Conservation (phyloP, 2,329 filamentous ascomycete genomes). For the Alternaria sp. region DNA sequence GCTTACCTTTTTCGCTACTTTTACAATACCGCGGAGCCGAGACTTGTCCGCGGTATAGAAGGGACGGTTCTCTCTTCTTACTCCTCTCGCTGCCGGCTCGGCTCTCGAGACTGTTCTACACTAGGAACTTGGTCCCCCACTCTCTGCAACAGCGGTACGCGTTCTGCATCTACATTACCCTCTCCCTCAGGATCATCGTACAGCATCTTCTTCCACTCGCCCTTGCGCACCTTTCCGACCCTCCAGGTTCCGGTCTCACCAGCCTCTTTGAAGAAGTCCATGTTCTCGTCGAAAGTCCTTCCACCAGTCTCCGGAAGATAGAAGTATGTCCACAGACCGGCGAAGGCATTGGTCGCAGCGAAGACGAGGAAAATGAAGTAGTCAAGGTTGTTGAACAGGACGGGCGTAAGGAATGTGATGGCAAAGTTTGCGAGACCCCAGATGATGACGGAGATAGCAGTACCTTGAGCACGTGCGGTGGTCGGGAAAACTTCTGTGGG, state of each 20-base stretch:
- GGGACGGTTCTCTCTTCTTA: not conserved
- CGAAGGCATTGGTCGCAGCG: conserved; percentile 62
- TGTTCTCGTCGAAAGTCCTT: conserved; percentile 67
- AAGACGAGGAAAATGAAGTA: conserved; percentile 68
- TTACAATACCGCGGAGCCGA: not conserved
- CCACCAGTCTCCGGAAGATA: conserved; percentile 65
- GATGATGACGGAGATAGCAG: conserved; percentile 62
- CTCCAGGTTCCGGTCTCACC: conserved; percentile 61
- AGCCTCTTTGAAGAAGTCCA: conserved; percentile 65
- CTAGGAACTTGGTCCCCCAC: conserved; percentile 54
- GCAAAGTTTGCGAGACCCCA: conserved; percentile 68
- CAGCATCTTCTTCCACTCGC: conserved; percentile 59
- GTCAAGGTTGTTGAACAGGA: conserved; percentile 67
- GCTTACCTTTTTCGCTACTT: not conserved
- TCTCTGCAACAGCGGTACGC: conserved; percentile 55
- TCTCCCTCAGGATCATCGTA: conserved; percentile 50
- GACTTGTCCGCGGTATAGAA: not conserved
- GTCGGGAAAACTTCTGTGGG: conserved; percentile 67
- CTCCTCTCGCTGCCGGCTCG: not conserved
- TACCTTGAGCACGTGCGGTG: conserved; percentile 63
- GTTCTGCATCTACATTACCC: conserved; percentile 52
- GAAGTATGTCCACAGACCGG: conserved; percentile 63
- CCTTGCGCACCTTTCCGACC: conserved; percentile 61
- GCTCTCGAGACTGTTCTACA: conserved; percentile 23
- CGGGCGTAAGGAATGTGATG: conserved; percentile 65